A percentile compares a stretch with the other conserved stretches of the same genome.
Evolutionary conservation across 352 stramenopile genomes (phyloP).

Genomic region (Pythium phragmitis): DNA sequence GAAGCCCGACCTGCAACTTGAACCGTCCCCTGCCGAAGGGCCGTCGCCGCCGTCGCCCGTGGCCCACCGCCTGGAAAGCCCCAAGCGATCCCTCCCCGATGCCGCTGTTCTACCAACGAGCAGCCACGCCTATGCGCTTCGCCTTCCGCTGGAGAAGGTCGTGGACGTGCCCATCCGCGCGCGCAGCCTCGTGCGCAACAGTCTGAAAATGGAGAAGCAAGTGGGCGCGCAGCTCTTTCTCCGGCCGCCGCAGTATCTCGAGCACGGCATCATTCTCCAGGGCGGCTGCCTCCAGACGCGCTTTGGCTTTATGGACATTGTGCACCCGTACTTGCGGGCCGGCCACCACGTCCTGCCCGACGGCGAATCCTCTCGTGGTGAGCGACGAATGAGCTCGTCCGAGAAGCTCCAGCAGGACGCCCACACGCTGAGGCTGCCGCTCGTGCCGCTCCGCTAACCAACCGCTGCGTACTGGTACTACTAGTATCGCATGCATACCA

Average conservation of each 20-base stretch:
- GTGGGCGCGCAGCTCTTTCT: slow-evolving; percentile 29
- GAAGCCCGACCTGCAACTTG: slow-evolving; percentile 18
- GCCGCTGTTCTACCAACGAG: slow-evolving; percentile 10
- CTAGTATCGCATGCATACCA: not conserved
- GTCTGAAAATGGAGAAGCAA: slow-evolving; percentile 30
- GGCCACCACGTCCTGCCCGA: slow-evolving; percentile 23
- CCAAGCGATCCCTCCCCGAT: slow-evolving; percentile 1
- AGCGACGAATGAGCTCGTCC: slow-evolving; percentile 15
- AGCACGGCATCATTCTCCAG: slow-evolving; percentile 31
- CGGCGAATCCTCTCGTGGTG: slow-evolving; percentile 11
- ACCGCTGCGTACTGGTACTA: not conserved
- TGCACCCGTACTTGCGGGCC: slow-evolving; percentile 26
- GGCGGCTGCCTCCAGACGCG: slow-evolving; percentile 27
- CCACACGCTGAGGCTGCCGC: slow-evolving; percentile 18
- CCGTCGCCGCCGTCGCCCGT: not conserved
- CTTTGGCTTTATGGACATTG: slow-evolving; percentile 28
- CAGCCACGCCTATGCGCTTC: slow-evolving; percentile 21
- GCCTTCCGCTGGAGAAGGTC: slow-evolving; percentile 28
- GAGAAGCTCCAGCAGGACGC: slow-evolving; percentile 24
- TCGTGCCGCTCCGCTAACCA: slow-evolving; percentile 25
- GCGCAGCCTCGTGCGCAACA: slow-evolving; percentile 28
- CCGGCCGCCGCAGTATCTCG: slow-evolving; percentile 28
- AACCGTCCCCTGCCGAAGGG: not conserved
- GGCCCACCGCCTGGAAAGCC: slow-evolving; percentile 1
- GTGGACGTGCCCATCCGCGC: slow-evolving; percentile 30